phyloP scores from a whole-genome alignment of 2,329 filamentous ascomycete species.

The Colletotrichum simmondsii region DNA sequence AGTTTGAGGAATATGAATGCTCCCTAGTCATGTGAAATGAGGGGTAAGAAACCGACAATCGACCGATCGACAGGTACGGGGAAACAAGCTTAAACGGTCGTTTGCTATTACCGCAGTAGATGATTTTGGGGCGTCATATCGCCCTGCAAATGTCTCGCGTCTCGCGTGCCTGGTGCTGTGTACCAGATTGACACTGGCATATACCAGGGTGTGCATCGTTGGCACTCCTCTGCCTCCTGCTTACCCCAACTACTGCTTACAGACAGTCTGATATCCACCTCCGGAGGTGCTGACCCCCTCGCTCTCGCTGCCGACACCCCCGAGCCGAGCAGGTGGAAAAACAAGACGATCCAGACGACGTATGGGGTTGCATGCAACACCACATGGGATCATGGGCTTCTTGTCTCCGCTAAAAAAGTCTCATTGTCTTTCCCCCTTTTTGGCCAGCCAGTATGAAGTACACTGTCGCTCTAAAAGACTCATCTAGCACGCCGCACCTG shows the following conservation, averaged over 20 bases:
- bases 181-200: neutral
- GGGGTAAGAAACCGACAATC: neutral
- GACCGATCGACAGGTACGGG: slow-evolving; percentile 11
- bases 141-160: neutral
- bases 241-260: too few species aligned
- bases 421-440: neutral
- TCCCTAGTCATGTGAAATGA: too few species aligned
- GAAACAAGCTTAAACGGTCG: slow-evolving; percentile 24
- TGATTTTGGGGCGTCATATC: neutral
- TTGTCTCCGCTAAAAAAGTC: neutral
- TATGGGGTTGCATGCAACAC: slow-evolving; percentile 1
- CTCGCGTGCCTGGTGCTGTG: neutral
- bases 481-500: neutral
- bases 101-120: neutral
- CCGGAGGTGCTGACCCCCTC: neutral
- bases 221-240: neutral
- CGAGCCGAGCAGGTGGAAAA: neutral
- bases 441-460: neutral
- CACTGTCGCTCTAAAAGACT: too few species aligned
- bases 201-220: neutral
- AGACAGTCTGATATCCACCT: neutral
- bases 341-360: neutral
- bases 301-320: neutral
- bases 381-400: neutral
- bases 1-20: too few species aligned